Conservation (phyloP, 2,329 filamentous ascomycete genomes). For the Hymenoscyphus fructigenus region DNA sequence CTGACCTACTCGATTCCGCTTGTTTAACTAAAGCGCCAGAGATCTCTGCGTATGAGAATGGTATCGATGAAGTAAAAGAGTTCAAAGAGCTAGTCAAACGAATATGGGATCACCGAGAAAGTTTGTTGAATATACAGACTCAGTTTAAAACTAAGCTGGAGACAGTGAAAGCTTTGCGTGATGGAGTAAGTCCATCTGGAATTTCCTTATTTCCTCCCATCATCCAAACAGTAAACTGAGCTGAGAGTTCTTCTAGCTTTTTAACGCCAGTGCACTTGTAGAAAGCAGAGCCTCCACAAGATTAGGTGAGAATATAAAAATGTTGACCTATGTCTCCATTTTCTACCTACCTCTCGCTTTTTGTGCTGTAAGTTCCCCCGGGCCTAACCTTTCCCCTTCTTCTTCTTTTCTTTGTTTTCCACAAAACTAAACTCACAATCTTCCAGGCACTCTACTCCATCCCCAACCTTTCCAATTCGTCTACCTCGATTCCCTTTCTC, state of each 20-base stretch:
- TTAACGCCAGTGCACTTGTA: slow-evolving; percentile 33
- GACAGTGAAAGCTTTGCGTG: not conserved
- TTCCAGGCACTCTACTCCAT: not conserved
- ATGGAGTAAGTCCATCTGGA: not conserved
- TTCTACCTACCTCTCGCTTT: slow-evolving; percentile 42
- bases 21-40: not conserved
- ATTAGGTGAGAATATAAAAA: slow-evolving; percentile 39
- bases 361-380: slow-evolving; percentile 17
- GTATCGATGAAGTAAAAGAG: not conserved
- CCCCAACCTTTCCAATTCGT: not conserved
- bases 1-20: not conserved
- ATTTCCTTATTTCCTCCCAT: not conserved
- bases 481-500: not conserved
- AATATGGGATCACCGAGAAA: not conserved
- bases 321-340: slow-evolving; percentile 42
- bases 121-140: not conserved
- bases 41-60: not conserved
- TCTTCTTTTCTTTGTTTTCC: not conserved
- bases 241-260: slow-evolving; percentile 16
- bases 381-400: not conserved
- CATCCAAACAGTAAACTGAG: no score
- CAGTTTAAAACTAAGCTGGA: not conserved
- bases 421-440: not conserved
- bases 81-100: not conserved
- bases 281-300: slow-evolving; percentile 35